Base-by-base conservation (phyloP, 345 rosid genomes). In the Camelina laxa region DNA sequence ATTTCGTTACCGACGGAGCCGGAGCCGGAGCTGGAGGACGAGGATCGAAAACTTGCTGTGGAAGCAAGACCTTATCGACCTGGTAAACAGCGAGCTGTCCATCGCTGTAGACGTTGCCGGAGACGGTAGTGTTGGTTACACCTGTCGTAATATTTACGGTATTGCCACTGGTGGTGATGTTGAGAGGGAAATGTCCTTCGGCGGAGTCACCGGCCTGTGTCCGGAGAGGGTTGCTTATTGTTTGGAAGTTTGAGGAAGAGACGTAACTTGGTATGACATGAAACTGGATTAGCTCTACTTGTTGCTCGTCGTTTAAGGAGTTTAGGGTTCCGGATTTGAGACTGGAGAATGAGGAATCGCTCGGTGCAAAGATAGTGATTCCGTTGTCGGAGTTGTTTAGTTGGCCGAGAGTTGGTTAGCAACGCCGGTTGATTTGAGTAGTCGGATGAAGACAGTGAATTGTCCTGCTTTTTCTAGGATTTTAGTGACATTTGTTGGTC, bases 391-490 rank as follows among this genome's bases (percentile, higher is more conserved):
- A 54, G 64, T 82, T 77, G 77, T 84, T 84, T 50, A 82, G 85
- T 67, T 82, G 83, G 36, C 83, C 79, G 58, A 63, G 45, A 84
- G 83, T 58, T 79, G 83, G 72, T 49, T 69, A 12, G 79, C 80
- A 11, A 79, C 87, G 19, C 80, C 83, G 57, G 93, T 88, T 42
- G 84, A 67, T 65, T 81, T 83, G 70, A 88, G 79, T 5, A 88
- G 87, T 16, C 87, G 81, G 62, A 84, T 76, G 22, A 88, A 76
- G 73, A 82, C 45, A 7, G 81, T 82, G 81, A 86, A 88, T 20
- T 81, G 84, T 5, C 87, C 85, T 5, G 83, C 83, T 54, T 86
- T 86, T 35, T 85, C 86, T 6, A 88, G 87, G 85, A 88, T 84
- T 56, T 87, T 86, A 22, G 86, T 80, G n/a, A 88, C 79, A 56